phyloP scores from a whole-genome alignment of 768 basidiomycete species.

The Trametes elegans region DNA sequence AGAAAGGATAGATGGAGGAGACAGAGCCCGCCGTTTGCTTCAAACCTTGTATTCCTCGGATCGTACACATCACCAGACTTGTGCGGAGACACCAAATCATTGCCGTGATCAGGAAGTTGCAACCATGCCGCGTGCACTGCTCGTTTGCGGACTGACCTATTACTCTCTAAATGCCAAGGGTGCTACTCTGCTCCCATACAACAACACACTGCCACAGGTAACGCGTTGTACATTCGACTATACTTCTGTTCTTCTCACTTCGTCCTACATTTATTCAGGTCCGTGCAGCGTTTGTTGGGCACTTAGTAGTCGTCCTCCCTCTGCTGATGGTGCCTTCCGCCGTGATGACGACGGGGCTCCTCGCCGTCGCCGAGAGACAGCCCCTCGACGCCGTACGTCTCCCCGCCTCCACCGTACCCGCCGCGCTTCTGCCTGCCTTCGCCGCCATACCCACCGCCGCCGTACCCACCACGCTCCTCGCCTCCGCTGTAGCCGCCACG shows the following conservation, averaged over 20 bases:
- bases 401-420: constrained; percentile 28
- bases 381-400: constrained; percentile 55
- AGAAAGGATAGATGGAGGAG: too few species aligned
- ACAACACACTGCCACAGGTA: background rate
- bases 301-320: constrained; percentile 13
- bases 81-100: too few species aligned
- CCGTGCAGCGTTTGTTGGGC: background rate
- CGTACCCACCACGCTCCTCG: background rate
- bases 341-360: constrained; percentile 15
- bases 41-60: too few species aligned
- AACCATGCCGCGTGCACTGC: too few species aligned
- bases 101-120: too few species aligned
- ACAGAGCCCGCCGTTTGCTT: too few species aligned
- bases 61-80: too few species aligned
- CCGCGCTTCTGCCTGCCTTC: constrained; percentile 14
- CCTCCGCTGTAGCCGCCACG: background rate
- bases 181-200: too few species aligned
- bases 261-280: background rate
- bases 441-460: constrained; percentile 2
- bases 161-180: too few species aligned
- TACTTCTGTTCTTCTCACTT: background rate
- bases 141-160: too few species aligned
- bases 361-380: constrained; percentile 39
- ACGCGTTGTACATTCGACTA: background rate
- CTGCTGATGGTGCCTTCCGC: constrained; percentile 4